phyloP scores from a whole-genome alignment of 768 basidiomycete species.

The Phanerodontia chrysosporium region DNA sequence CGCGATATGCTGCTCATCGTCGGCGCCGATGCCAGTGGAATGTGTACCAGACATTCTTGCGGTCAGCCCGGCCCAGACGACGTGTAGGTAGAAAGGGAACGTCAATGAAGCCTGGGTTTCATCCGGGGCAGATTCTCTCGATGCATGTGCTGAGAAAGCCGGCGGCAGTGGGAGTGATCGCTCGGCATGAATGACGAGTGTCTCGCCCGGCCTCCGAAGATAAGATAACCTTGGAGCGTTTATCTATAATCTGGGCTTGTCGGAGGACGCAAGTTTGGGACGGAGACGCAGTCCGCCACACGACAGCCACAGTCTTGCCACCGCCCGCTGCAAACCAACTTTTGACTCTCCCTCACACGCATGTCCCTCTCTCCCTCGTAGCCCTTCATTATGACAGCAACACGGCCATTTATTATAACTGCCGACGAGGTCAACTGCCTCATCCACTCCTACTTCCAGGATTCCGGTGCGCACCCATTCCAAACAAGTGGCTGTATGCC shows the following conservation, averaged over 20 bases:
- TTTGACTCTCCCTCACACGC: not conserved
- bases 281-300: constrained; percentile 4
- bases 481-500: not conserved
- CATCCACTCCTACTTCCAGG: constrained; percentile 79
- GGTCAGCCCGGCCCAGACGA: not conserved
- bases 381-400: not conserved
- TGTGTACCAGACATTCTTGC: not conserved
- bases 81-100: not conserved
- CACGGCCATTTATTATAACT: not conserved
- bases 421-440: constrained; percentile 85
- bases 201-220: not conserved
- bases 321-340: not conserved
- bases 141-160: constrained; percentile 19
- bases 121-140: not conserved
- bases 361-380: not conserved
- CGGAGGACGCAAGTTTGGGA: not conserved
- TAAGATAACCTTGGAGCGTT: not conserved
- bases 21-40: not conserved
- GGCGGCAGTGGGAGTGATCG: constrained; percentile 3
- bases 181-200: not conserved
- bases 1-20: not conserved
- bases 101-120: constrained; percentile 6
- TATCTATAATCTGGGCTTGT: not conserved
- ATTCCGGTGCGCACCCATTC: constrained; percentile 53
- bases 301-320: not conserved